These are phyloP conservation scores for Phytophthora quininea DNA, from an alignment of 352 stramenopile species.

Conservation along the genomic window DNA sequence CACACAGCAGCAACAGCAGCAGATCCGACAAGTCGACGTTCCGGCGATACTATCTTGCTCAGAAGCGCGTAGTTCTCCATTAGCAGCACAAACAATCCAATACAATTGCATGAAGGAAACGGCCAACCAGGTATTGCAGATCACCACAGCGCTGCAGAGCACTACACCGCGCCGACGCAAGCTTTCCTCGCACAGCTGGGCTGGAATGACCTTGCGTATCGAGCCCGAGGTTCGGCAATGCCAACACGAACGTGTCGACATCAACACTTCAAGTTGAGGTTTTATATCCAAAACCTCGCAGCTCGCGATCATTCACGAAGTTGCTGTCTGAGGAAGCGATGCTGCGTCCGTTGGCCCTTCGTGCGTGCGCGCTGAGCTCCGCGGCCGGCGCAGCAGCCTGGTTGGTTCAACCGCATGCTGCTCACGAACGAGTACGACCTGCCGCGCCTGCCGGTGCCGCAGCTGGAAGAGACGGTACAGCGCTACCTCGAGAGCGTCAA, in stretches of 20 bases:
- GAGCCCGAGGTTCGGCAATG: neutral
- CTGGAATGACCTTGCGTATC: neutral
- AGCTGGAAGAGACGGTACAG: conserved; percentile 88
- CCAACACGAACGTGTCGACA: conserved; percentile 16
- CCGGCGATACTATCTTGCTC: conserved; percentile 46
- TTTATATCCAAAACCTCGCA: conserved; percentile 12
- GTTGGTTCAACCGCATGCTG: conserved; percentile 80
- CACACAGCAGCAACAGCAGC: conserved; percentile 22
- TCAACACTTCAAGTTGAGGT: conserved; percentile 48
- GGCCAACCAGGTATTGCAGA: neutral
- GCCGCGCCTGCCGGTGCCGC: conserved; percentile 86
- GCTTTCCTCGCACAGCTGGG: neutral
- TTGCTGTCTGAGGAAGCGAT: conserved; percentile 21
- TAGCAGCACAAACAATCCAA: conserved; percentile 5
- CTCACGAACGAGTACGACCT: conserved; percentile 81
- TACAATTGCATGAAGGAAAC: neutral
- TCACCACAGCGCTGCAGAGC: neutral
- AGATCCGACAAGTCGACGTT: conserved; percentile 34
- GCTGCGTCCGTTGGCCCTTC: conserved; percentile 21
- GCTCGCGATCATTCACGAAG: conserved; percentile 32
- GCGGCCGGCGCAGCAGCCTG: conserved; percentile 39
- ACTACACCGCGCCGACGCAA: neutral
- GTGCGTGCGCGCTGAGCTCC: conserved; percentile 29
- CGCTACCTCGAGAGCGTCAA: conserved; percentile 85
- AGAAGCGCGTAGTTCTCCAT: conserved; percentile 25